A percentile compares a stretch with the other conserved stretches of the same genome.
Conservation (phyloP, 2,329 filamentous ascomycete genomes). For the Bipolaris zeicola region DNA sequence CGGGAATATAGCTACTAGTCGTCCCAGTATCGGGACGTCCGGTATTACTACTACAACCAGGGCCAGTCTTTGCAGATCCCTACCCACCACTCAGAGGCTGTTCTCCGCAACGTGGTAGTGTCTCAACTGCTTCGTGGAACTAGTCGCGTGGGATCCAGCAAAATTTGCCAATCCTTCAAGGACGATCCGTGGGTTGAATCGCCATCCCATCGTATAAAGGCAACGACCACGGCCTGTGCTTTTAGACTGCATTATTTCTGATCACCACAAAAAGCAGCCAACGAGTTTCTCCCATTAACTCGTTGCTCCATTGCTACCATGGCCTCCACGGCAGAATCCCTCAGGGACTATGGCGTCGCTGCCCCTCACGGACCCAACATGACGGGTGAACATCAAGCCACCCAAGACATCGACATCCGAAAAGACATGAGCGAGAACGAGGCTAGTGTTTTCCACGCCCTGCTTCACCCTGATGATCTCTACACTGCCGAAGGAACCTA, state of each 20-base stretch:
- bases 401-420: constrained; percentile 45
- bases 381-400: constrained; percentile 52
- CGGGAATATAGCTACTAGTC: neutral
- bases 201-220: constrained; percentile 18
- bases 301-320: constrained; percentile 21
- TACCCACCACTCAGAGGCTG: constrained; percentile 25
- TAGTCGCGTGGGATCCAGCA: constrained; percentile 4
- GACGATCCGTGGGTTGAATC: neutral
- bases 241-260: neutral
- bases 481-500: constrained; percentile 84
- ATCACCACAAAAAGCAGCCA: neutral
- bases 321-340: constrained; percentile 25
- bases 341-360: constrained; percentile 55
- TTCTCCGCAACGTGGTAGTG: constrained; percentile 25
- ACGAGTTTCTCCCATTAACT: neutral
- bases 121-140: constrained; percentile 18
- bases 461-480: constrained; percentile 86
- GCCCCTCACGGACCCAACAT: constrained; percentile 57
- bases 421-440: constrained; percentile 63
- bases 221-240: constrained; percentile 7
- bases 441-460: constrained; percentile 70
- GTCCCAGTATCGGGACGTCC: constrained; percentile 18
- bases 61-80: constrained; percentile 6
- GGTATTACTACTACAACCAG: constrained; percentile 24
- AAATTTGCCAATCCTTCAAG: neutral